These are phyloP conservation scores for Apodospora peruviana DNA, from an alignment of 495 filamentous ascomycete species.

Conservation along the genomic window DNA sequence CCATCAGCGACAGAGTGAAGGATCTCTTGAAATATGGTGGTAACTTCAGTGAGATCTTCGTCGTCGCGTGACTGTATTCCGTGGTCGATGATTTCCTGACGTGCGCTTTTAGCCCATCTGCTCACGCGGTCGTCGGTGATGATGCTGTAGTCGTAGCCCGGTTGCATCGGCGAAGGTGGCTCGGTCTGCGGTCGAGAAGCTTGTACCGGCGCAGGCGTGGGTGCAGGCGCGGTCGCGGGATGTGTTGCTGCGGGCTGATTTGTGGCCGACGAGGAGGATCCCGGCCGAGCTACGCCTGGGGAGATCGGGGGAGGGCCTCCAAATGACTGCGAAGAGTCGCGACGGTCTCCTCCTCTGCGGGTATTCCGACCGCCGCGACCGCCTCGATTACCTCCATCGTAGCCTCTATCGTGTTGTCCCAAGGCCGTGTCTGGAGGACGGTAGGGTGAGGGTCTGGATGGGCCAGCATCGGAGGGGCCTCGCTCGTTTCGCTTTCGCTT, in stretches of 20 bases:
- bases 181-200: constrained; percentile 6
- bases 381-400: constrained; percentile 31
- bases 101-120: constrained; percentile 41
- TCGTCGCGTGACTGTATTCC: constrained; percentile 53
- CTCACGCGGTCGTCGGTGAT: constrained; percentile 43
- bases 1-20: constrained; percentile 64
- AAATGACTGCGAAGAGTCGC: constrained; percentile 36
- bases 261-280: neutral
- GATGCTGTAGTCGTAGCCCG: constrained; percentile 42
- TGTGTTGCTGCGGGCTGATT: constrained; percentile 40
- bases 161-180: constrained; percentile 20
- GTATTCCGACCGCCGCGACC: constrained; percentile 33
- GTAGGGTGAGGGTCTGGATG: constrained; percentile 46
- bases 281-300: constrained; percentile 28
- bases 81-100: constrained; percentile 45
- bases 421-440: constrained; percentile 42
- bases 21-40: constrained; percentile 79
- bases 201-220: constrained; percentile 14
- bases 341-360: constrained; percentile 37
- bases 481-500: constrained; percentile 52
- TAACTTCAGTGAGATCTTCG: constrained; percentile 60
- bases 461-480: constrained; percentile 34
- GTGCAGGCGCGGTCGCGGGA: constrained; percentile 24
- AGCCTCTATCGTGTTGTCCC: constrained; percentile 46
- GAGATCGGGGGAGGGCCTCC: constrained; percentile 20